A percentile compares a stretch with the other conserved stretches of the same genome.
phyloP scores from a whole-genome alignment of 1,139 yeast species.

The Sugiyamaella xylanicola region DNA sequence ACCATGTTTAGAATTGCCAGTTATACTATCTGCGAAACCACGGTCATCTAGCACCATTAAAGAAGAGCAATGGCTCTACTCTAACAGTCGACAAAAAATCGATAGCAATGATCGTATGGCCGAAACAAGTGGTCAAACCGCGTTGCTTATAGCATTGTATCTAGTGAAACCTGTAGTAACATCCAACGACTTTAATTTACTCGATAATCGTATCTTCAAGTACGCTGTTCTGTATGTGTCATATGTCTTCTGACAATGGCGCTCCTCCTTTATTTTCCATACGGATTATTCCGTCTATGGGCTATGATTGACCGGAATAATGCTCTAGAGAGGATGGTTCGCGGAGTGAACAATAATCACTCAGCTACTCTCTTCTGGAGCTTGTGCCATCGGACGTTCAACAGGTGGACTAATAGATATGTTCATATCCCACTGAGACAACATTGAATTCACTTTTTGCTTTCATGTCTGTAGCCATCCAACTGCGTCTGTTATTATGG shows the following conservation, averaged over 20 bases:
- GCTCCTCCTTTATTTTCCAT: slow-evolving; percentile 77
- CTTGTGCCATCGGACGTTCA: slow-evolving; percentile 96
- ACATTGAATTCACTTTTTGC: slow-evolving; percentile 77
- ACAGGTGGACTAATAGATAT: slow-evolving; percentile 80
- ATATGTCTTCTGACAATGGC: slow-evolving; percentile 89
- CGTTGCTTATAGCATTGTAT: slow-evolving; percentile 77
- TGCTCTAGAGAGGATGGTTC: slow-evolving; percentile 96
- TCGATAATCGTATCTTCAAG: slow-evolving; percentile 59
- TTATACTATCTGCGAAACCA: slow-evolving; percentile 53
- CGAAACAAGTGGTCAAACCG: slow-evolving; percentile 64
- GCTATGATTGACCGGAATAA: slow-evolving; percentile 86
- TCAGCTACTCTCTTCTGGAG: slow-evolving; percentile 96
- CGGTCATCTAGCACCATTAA: slow-evolving; percentile 16
- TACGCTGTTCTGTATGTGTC: slow-evolving; percentile 68
- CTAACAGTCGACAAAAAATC: slow-evolving; percentile 64
- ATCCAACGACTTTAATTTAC: slow-evolving; percentile 74
- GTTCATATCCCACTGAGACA: slow-evolving; percentile 79
- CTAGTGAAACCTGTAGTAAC: slow-evolving; percentile 95
- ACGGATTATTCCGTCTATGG: slow-evolving; percentile 94
- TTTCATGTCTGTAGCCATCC: slow-evolving; percentile 94
- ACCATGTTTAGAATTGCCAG: slow-evolving; percentile 82
- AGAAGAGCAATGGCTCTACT: slow-evolving; percentile 11
- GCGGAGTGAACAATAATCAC: slow-evolving; percentile 93
- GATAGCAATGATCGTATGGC: slow-evolving; percentile 59
- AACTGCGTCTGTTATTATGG: slow-evolving; percentile 83